Base-by-base conservation (phyloP, 192 early-diverging fungal genomes). In the Phycomyces blakesleeanus region DNA sequence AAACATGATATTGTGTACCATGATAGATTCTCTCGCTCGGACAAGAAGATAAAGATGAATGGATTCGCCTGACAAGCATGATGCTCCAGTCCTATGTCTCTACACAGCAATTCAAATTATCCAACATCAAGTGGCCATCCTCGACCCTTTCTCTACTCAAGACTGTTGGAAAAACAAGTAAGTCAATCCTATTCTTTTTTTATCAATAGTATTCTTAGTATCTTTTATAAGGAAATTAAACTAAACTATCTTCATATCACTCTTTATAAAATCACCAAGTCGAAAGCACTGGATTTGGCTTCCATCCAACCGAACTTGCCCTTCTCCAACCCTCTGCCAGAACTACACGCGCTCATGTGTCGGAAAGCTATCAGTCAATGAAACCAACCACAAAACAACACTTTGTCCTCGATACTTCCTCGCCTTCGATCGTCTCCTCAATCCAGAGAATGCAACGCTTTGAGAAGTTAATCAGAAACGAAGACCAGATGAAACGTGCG, bases 301-400 rank as follows among this genome's bases (percentile, higher is more conserved):
- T 68, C 6, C 66, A 68, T 51, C 51, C 66, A n/a, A 20, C 26
- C 16, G 66, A 68, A 55, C 22, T 50, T 20, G 61, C 29, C 59
- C n/a, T 68, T 18, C n/a, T 61, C 11, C 51, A 61, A 16, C 25
- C 40, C 25, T 21, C 22, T 5, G 58, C 66, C 18, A 58, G 42
- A 14, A 34, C n/a, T 12, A 37, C 5, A 5, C 34, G 22, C 15
- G 24, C 66, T 9, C 61, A 47, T 44, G 59, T 40, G 15, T 14
- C 50, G 25, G 16, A 15, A 15, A 50, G 10, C 11, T 68, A 47
- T 22, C n/a, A 21, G 0, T 9, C 38, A 11, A 41, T 54, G 10
- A 52, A 55, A 7, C 58, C 66, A n/a, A 61, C 66, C 0, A 40
- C 16, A 0, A 40, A 25, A 1, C 29, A 47, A 8, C 66, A 68